Conservation (phyloP, 768 basidiomycete genomes). For the Nidularia sp. region DNA sequence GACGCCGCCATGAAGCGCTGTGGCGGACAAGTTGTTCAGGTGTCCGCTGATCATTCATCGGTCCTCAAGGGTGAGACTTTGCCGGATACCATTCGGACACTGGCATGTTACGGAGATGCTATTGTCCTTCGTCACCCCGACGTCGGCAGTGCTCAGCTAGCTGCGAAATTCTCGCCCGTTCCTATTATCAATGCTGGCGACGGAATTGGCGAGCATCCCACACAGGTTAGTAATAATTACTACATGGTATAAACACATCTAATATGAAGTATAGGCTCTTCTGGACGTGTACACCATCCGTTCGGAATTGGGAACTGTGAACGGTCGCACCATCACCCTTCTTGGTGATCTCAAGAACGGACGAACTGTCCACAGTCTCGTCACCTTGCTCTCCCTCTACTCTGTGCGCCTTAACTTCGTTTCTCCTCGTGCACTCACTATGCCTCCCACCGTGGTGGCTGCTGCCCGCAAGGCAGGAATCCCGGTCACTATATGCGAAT, state of each 20-base stretch:
- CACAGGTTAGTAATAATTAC: slow-evolving; percentile 59
- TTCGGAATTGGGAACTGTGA: slow-evolving; percentile 96
- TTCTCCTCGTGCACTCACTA: slow-evolving; percentile 77
- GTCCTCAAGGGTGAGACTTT: slow-evolving; percentile 92
- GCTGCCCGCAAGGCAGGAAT: slow-evolving; percentile 84
- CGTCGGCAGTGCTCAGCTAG: slow-evolving; percentile 88
- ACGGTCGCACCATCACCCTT: slow-evolving; percentile 88
- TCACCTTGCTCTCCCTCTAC: slow-evolving; percentile 88
- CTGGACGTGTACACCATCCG: slow-evolving; percentile 93
- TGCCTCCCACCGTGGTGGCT: slow-evolving; percentile 83
- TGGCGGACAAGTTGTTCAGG: slow-evolving; percentile 90
- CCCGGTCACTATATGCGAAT: slow-evolving; percentile 74
- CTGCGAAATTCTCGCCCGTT: slow-evolving; percentile 95
- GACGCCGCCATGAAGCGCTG: slow-evolving; percentile 99
- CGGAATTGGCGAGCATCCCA: slow-evolving; percentile 96
- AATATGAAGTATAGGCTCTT: slow-evolving; percentile 49
- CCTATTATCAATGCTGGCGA: slow-evolving; percentile 97
- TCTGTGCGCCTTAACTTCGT: slow-evolving; percentile 95
- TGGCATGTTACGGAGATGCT: slow-evolving; percentile 93
- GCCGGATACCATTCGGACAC: slow-evolving; percentile 88
- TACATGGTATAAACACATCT: slow-evolving; percentile 4
- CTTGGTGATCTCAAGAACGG: slow-evolving; percentile 98
- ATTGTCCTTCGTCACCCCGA: slow-evolving; percentile 94
- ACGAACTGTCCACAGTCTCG: slow-evolving; percentile 94
- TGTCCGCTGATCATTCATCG: slow-evolving; percentile 78